Percentiles rank a stretch among this genome's conserved stretches.
Conservation (phyloP, 2,329 filamentous ascomycete species). For the Apiospora marii region DNA sequence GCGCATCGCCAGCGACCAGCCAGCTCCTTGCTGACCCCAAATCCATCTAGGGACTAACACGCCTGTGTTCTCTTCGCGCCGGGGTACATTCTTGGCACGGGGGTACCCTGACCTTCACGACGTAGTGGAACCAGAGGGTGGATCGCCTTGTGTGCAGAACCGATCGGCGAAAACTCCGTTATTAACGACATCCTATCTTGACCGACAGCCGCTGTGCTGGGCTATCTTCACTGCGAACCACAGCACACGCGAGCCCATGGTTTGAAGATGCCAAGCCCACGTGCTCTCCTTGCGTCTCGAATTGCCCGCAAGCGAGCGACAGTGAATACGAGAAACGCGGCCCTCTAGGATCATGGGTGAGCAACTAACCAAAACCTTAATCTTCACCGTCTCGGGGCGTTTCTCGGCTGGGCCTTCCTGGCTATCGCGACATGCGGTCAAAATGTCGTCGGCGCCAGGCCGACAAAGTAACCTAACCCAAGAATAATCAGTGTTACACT, state of each 20-base stretch:
- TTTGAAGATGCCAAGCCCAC: background rate
- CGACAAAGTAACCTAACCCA: background rate
- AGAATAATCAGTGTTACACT: too few relatives aligned
- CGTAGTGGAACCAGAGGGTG: background rate
- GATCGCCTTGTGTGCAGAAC: background rate
- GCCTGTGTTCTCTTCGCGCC: too few relatives aligned
- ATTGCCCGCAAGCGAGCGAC: background rate
- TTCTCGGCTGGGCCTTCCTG: background rate
- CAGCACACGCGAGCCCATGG: background rate
- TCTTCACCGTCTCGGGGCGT: background rate
- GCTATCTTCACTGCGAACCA: background rate
- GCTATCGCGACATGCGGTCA: background rate
- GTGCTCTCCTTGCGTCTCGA: background rate
- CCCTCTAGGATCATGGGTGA: conserved; percentile 1
- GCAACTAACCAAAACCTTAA: background rate
- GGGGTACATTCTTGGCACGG: background rate
- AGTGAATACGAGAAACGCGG: background rate
- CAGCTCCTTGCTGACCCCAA: background rate
- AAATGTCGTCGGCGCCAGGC: background rate
- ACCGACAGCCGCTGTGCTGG: background rate
- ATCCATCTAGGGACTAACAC: background rate
- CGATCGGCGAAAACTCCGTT: background rate
- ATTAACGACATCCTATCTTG: background rate
- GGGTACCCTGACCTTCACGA: background rate
- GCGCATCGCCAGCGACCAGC: background rate